Percentiles rank a stretch among this genome's conserved stretches.
phyloP scores from a whole-genome alignment of 2,329 filamentous ascomycete species.

The Dactylellina cionopaga region DNA sequence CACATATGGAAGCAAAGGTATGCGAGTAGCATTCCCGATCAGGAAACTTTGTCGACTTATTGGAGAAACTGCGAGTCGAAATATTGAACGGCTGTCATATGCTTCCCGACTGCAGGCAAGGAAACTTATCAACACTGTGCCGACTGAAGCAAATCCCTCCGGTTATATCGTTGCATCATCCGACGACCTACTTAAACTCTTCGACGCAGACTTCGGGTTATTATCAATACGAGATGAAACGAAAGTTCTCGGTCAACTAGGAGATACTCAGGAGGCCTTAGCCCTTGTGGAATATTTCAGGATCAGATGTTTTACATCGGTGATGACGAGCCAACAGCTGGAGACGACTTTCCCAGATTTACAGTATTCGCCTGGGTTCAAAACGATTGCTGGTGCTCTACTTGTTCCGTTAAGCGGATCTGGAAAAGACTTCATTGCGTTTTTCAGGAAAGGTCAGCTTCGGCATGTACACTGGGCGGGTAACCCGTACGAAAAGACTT shows the following conservation, averaged over 20 bases:
- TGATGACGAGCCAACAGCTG: slow-evolving; percentile 81
- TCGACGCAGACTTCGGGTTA: slow-evolving; percentile 86
- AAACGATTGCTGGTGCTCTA: slow-evolving; percentile 78
- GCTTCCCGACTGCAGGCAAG: slow-evolving; percentile 83
- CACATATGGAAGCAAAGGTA: slow-evolving; percentile 78
- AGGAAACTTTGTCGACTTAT: slow-evolving; percentile 90
- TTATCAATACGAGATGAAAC: slow-evolving; percentile 88
- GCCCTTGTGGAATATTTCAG: slow-evolving; percentile 86
- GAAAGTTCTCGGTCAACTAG: slow-evolving; percentile 79
- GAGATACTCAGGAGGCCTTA: slow-evolving; percentile 82
- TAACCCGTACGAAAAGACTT: slow-evolving; percentile 82
- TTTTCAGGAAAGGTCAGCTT: slow-evolving; percentile 82
- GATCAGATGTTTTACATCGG: slow-evolving; percentile 77
- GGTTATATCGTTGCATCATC: slow-evolving; percentile 92
- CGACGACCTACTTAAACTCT: slow-evolving; percentile 82
- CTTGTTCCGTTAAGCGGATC: slow-evolving; percentile 81
- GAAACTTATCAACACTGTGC: slow-evolving; percentile 86
- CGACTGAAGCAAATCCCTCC: slow-evolving; percentile 81
- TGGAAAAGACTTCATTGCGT: slow-evolving; percentile 86
- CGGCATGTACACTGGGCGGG: slow-evolving; percentile 86
- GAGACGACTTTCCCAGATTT: slow-evolving; percentile 81
- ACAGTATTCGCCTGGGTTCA: slow-evolving; percentile 80
- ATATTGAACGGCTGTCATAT: slow-evolving; percentile 87
- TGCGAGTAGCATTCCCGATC: slow-evolving; percentile 91
- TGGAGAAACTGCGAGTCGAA: slow-evolving; percentile 84